phyloP scores from a whole-genome alignment of 1,284 basidiomycete genomes.

The Pyrrhoderma noxium region DNA sequence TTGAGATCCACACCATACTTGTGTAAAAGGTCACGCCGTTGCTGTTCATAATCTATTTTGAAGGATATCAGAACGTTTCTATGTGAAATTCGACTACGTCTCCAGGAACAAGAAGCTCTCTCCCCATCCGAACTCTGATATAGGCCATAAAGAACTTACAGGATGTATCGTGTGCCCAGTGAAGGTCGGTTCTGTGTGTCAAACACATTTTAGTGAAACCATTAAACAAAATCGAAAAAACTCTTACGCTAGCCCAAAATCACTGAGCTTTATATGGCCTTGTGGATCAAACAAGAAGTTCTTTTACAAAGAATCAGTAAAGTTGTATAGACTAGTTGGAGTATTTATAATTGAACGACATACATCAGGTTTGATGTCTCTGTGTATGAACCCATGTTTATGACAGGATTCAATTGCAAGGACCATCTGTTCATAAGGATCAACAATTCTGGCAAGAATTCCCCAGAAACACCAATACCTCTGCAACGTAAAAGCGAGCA shows the following conservation, averaged over 20 bases:
- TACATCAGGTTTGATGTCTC: slow-evolving; percentile 94
- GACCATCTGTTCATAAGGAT: slow-evolving; percentile 62
- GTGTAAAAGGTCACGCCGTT: slow-evolving; percentile 79
- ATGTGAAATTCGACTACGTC: background rate
- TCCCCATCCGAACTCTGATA: background rate
- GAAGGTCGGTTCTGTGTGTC: slow-evolving; percentile 61
- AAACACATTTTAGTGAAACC: slow-evolving; percentile 7
- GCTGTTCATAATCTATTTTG: slow-evolving; percentile 83
- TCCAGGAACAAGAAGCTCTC: background rate
- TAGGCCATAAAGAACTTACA: slow-evolving; percentile 40
- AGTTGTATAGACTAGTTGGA: slow-evolving; percentile 18
- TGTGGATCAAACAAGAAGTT: slow-evolving; percentile 92
- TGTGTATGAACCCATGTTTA: slow-evolving; percentile 91
- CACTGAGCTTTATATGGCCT: slow-evolving; percentile 91
- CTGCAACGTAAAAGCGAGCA: slow-evolving; percentile 91
- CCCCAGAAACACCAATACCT: slow-evolving; percentile 42
- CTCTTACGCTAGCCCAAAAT: slow-evolving; percentile 90
- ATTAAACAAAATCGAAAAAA: slow-evolving; percentile 16
- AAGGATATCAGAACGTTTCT: background rate
- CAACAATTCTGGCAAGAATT: background rate
- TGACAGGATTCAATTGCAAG: slow-evolving; percentile 94
- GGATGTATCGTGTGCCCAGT: slow-evolving; percentile 89
- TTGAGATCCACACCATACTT: slow-evolving; percentile 95
- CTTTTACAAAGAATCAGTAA: slow-evolving; percentile 43
- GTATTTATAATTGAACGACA: slow-evolving; percentile 25